Evolutionary conservation across 169 alveolate species (phyloP).

Genomic region (Plasmodium gaboni): DNA sequence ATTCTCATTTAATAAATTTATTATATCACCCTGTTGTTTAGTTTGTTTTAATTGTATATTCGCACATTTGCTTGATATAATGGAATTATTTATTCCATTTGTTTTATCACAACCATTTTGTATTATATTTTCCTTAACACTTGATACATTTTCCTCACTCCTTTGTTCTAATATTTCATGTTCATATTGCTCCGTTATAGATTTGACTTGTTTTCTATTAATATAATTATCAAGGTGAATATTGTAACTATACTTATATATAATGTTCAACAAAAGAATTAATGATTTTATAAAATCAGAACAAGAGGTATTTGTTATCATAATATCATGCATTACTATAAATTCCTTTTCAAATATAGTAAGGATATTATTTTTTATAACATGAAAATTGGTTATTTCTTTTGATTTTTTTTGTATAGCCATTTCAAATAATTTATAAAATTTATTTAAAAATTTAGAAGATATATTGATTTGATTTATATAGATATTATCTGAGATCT

Average conservation of each 20-base stretch:
- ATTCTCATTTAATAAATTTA: background rate
- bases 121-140: no score
- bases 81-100: no score
- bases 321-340: slow-evolving; percentile 2
- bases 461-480: slow-evolving; percentile 19
- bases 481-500: background rate
- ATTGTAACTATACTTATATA: slow-evolving; percentile 24
- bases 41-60: no score
- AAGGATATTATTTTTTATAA: slow-evolving; percentile 56
- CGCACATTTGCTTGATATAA: no score
- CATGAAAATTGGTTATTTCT: slow-evolving; percentile 21
- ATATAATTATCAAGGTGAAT: slow-evolving; percentile 16
- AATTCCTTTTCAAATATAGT: slow-evolving; percentile 20
- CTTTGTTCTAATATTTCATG: background rate
- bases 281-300: slow-evolving; percentile 30
- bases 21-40: no score
- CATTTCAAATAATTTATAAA: slow-evolving; percentile 26
- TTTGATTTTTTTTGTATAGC: slow-evolving; percentile 35
- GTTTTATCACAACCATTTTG: no score
- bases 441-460: slow-evolving; percentile 19
- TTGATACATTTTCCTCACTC: no score
- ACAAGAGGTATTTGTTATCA: slow-evolving; percentile 6
- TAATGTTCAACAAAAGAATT: slow-evolving; percentile 46
- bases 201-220: slow-evolving; percentile 6
- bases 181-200: background rate